A percentile compares a stretch with the other conserved stretches of the same genome.
These are phyloP conservation scores for Dissophora ornata DNA, from an alignment of 192 early-diverging fungal species.

Conservation along the genomic window DNA sequence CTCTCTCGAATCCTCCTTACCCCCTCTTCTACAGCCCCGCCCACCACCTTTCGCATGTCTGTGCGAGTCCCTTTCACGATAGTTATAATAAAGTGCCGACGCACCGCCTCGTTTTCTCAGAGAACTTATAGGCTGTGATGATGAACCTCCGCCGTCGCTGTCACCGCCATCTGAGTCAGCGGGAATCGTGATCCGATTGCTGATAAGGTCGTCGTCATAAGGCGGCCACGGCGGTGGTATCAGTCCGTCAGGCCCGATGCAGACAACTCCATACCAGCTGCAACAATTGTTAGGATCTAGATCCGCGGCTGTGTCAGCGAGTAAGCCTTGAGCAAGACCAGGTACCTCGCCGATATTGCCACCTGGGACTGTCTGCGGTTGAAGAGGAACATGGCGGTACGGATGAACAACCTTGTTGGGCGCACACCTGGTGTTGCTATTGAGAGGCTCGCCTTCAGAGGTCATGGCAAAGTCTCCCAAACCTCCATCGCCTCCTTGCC, in stretches of 20 bases:
- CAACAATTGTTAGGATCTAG: slow-evolving; percentile 35
- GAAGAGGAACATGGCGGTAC: no score
- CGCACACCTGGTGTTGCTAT: no score
- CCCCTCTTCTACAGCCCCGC: neutral
- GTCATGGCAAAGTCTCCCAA: no score
- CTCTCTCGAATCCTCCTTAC: neutral
- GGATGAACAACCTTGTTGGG: no score
- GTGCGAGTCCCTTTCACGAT: slow-evolving; percentile 15
- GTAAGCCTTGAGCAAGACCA: neutral
- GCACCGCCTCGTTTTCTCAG: neutral
- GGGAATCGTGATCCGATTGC: neutral
- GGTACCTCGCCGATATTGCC: no score
- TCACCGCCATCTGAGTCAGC: no score
- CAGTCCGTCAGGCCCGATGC: slow-evolving; percentile 42
- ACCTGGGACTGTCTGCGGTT: no score
- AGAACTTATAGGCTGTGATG: no score
- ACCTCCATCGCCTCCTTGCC: no score
- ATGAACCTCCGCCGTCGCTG: no score
- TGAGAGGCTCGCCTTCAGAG: no score
- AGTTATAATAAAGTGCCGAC: neutral
- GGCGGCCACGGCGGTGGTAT: slow-evolving; percentile 37
- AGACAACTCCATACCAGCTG: slow-evolving; percentile 40
- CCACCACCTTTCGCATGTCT: slow-evolving; percentile 4
- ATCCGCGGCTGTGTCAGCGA: neutral
- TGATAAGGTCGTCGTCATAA: slow-evolving; percentile 33